These are phyloP conservation scores for Trichosporon faecale DNA, from an alignment of 1,284 basidiomycete species.

Conservation along the genomic window DNA sequence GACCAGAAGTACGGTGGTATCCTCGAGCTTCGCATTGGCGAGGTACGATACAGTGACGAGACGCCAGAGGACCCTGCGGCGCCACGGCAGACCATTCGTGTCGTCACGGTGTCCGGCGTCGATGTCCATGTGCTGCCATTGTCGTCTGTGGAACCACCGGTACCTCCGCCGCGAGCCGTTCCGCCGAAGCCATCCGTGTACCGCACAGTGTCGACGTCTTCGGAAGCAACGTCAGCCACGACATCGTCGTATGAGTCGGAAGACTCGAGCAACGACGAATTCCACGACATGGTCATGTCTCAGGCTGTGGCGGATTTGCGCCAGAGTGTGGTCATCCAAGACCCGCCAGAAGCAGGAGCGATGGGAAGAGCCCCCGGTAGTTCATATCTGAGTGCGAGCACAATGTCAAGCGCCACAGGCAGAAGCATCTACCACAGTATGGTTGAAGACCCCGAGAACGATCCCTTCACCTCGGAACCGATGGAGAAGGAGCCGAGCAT, in stretches of 20 bases:
- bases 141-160: not conserved
- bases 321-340: constrained; percentile 29
- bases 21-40: constrained; percentile 44
- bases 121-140: constrained; percentile 31
- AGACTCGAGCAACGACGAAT: constrained; percentile 26
- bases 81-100: constrained; percentile 26
- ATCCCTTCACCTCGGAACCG: not conserved
- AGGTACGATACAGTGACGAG: constrained; percentile 48
- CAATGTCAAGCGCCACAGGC: constrained; percentile 18
- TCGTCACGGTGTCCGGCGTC: constrained; percentile 31
- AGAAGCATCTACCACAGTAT: constrained; percentile 23
- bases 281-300: constrained; percentile 53
- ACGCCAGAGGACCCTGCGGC: constrained; percentile 18
- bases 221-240: constrained; percentile 8
- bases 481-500: not conserved
- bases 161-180: not conserved
- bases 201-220: constrained; percentile 25
- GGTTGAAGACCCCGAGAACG: constrained; percentile 9
- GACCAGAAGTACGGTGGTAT: constrained; percentile 34
- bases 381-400: constrained; percentile 15
- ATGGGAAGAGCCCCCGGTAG: constrained; percentile 38
- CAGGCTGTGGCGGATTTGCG: constrained; percentile 55
- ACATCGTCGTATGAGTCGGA: constrained; percentile 9
- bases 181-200: constrained; percentile 1
- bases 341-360: constrained; percentile 34